These are phyloP conservation scores for Aegilops bicornis DNA, from an alignment of 176 grass and related monocot genomes.

Conservation along the genomic window DNA sequence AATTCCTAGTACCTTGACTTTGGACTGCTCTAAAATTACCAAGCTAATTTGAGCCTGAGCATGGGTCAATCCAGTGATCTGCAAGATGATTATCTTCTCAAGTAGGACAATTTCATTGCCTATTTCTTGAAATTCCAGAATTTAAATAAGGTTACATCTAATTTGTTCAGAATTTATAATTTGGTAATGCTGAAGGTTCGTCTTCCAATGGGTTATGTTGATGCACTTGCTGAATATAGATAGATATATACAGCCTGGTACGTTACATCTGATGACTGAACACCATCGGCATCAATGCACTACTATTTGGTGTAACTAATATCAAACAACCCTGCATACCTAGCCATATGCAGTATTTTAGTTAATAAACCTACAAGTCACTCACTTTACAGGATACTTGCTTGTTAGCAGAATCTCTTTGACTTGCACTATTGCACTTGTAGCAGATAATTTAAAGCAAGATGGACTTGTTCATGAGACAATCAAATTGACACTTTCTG, in stretches of 20 bases:
- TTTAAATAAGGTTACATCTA: not conserved
- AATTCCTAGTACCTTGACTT: not conserved
- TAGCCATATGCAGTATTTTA: not conserved
- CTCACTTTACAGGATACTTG: not conserved
- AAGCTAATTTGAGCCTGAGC: not conserved
- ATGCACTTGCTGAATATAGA: not conserved
- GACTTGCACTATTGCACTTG: not conserved
- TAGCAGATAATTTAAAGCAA: not conserved
- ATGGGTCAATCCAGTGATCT: not conserved
- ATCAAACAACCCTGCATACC: not conserved
- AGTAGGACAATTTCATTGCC: not conserved
- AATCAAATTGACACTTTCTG: not conserved
- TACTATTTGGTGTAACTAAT: not conserved
- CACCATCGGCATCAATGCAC: not conserved
- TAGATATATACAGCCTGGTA: not conserved
- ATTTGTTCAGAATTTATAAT: not conserved
- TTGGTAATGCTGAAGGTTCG: not conserved
- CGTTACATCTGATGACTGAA: not conserved
- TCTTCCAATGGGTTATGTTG: not conserved
- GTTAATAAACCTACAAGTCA: not conserved
- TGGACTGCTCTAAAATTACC: not conserved
- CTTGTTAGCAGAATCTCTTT: constrained; percentile 13
- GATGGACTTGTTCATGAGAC: not conserved
- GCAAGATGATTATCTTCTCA: not conserved
- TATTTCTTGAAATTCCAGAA: not conserved